phyloP scores from a whole-genome alignment of 2,329 filamentous ascomycete species.

The Colletotrichum sp. region DNA sequence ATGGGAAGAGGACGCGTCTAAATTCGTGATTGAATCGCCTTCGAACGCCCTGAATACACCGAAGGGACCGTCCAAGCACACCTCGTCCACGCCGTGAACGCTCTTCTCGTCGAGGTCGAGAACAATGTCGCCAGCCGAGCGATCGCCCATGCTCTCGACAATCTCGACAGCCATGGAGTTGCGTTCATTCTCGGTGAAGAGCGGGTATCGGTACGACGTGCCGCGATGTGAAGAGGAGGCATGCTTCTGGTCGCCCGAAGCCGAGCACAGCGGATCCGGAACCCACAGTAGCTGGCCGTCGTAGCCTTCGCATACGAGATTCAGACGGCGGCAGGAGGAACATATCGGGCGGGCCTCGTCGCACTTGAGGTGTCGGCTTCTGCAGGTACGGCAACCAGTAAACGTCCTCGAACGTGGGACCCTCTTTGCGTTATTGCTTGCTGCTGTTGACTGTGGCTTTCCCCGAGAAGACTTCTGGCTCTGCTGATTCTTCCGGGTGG shows the following conservation, averaged over 20 bases:
- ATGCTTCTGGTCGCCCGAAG: neutral
- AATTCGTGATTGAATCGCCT: neutral
- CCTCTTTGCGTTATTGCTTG: neutral
- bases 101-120: slow-evolving; percentile 25
- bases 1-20: neutral
- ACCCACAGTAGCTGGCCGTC: slow-evolving; percentile 37
- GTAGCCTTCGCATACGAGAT: slow-evolving; percentile 42
- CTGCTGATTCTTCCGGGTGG: neutral
- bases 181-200: slow-evolving; percentile 42
- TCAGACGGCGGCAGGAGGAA: slow-evolving; percentile 36
- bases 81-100: neutral
- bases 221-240: slow-evolving; percentile 9
- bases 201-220: slow-evolving; percentile 41
- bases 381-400: slow-evolving; percentile 37
- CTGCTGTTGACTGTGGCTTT: neutral
- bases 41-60: slow-evolving; percentile 17
- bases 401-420: slow-evolving; percentile 27
- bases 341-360: slow-evolving; percentile 46
- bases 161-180: slow-evolving; percentile 36
- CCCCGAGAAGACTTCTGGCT: neutral
- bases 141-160: slow-evolving; percentile 30
- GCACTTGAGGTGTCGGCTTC: slow-evolving; percentile 46
- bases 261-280: slow-evolving; percentile 25
- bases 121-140: slow-evolving; percentile 25
- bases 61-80: slow-evolving; percentile 14